Evolutionary conservation across 208 protist species (phyloP).

Genomic region (Acanthamoeba sp.): DNA sequence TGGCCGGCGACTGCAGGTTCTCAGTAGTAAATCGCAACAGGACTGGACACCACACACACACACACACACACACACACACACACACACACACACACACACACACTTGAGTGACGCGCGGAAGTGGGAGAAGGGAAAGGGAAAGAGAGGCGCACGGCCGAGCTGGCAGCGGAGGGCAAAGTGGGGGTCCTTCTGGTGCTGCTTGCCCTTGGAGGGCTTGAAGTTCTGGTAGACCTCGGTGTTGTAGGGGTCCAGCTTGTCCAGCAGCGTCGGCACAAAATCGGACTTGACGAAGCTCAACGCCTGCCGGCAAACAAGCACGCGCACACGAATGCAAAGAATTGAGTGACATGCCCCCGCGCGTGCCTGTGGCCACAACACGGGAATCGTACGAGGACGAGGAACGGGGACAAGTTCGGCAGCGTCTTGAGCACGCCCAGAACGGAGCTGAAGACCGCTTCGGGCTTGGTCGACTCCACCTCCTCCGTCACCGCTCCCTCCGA

Average conservation of each 20-base stretch:
- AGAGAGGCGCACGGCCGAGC: background rate
- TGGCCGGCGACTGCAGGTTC: constrained; percentile 4
- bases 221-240: constrained; percentile 71
- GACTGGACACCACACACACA: too few species aligned
- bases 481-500: background rate
- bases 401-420: background rate
- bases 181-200: constrained; percentile 65
- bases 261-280: constrained; percentile 5
- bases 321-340: too few species aligned
- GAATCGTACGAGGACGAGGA: background rate
- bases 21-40: background rate
- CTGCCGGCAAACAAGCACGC: too few species aligned
- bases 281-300: constrained; percentile 36
- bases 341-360: background rate
- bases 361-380: background rate
- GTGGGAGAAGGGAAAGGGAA: background rate
- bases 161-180: constrained; percentile 51
- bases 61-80: too few species aligned
- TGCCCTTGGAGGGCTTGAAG: constrained; percentile 61
- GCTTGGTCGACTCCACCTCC: background rate
- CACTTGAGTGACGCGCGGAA: background rate
- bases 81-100: too few species aligned
- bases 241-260: constrained; percentile 60
- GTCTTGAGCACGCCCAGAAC: constrained; percentile 15
- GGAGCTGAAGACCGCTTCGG: constrained; percentile 13